Evolutionary conservation across 2,329 filamentous ascomycete species (phyloP).

Genomic region (Lachnellula suecica): DNA sequence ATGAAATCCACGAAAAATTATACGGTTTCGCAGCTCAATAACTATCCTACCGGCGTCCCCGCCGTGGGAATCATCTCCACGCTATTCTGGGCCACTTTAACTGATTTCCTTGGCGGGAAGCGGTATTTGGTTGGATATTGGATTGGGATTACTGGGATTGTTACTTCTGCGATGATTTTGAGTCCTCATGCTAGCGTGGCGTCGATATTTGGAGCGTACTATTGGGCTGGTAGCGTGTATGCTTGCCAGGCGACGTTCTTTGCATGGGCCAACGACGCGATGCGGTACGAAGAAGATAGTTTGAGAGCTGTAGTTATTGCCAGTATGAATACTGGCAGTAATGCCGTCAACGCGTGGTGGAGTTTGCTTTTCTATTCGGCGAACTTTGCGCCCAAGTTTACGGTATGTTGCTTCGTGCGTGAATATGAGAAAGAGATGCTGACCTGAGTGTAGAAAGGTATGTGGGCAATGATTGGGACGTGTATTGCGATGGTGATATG

Average conservation of each 20-base stretch:
- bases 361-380: conserved; percentile 69
- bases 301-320: conserved; percentile 67
- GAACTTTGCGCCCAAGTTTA: conserved; percentile 56
- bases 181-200: conserved; percentile 37
- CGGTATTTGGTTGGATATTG: conserved; percentile 67
- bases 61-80: conserved; percentile 53
- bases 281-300: conserved; percentile 62
- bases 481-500: conserved; percentile 60
- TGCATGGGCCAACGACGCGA: conserved; percentile 69
- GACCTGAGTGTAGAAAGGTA: conserved; percentile 50
- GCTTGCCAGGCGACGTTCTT: conserved; percentile 75
- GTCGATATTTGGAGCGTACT: conserved; percentile 65
- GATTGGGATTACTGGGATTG: conserved; percentile 63
- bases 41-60: conserved; percentile 52
- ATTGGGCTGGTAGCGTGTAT: conserved; percentile 69
- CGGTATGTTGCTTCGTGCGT: conserved; percentile 30
- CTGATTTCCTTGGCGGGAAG: conserved; percentile 62
- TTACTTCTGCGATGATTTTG: conserved; percentile 62
- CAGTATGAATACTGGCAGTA: conserved; percentile 69
- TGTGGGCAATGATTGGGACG: conserved; percentile 71
- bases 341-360: conserved; percentile 73
- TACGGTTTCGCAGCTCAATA: conserved; percentile 48
- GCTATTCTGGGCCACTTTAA: conserved; percentile 68
- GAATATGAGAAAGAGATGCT: too few species aligned
- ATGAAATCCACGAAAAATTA: conserved; percentile 46